Conservation (phyloP, 2,329 filamentous ascomycete species). For the Thyridium curvatum region DNA sequence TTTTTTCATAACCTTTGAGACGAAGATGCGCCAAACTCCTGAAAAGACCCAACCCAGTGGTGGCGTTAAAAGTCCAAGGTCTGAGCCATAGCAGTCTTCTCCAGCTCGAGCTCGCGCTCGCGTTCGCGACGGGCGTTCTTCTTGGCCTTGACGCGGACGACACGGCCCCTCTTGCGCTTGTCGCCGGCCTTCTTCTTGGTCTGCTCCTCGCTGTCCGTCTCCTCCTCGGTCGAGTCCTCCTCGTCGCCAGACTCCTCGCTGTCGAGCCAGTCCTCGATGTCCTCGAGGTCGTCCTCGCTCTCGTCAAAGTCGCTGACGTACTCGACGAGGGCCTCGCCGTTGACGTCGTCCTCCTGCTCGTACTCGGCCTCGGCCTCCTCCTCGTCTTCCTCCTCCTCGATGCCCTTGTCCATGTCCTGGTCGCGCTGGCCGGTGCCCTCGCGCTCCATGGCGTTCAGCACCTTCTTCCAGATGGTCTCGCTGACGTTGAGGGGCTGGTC, state of each 20-base stretch:
- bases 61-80: no score
- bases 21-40: no score
- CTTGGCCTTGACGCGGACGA: conserved; percentile 45
- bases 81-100: no score
- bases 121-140: conserved; percentile 42
- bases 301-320: conserved; percentile 90
- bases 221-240: conserved; percentile 50
- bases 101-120: no score
- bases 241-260: conserved; percentile 54
- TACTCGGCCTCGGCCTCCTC: conserved; percentile 58
- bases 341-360: conserved; percentile 64
- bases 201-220: conserved; percentile 44
- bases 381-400: conserved; percentile 70
- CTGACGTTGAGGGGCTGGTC: conserved; percentile 93
- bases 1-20: no score
- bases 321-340: conserved; percentile 63
- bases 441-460: conserved; percentile 82
- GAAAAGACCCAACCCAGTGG: no score
- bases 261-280: conserved; percentile 85
- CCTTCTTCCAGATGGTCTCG: conserved; percentile 95
- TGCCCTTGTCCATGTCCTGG: conserved; percentile 81
- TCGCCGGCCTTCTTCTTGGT: conserved; percentile 43
- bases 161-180: conserved; percentile 46
- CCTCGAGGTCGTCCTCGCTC: conserved; percentile 70
- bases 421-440: conserved; percentile 78